Base-by-base conservation (phyloP, 345 rosid genomes). In the Murraya koenigii region DNA sequence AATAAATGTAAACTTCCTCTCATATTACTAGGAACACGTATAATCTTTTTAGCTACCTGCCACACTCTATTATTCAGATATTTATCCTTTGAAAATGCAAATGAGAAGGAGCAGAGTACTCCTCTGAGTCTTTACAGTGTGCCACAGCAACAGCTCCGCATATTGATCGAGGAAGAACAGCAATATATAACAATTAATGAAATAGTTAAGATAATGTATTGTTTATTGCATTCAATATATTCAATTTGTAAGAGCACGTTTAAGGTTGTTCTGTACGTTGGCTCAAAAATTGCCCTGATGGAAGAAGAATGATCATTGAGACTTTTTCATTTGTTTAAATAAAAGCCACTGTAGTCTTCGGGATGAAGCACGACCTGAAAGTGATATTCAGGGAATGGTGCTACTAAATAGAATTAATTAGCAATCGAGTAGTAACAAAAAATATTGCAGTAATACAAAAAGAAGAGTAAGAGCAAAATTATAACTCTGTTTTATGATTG, bases 131-230 rank as follows among this genome's bases (percentile, higher is more conserved):
- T 74, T 89, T 93, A 41, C 81, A 91, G 78, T 93, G 98, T 5
- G 96, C 97, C 97, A 93, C 90, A 65, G 99, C 99, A 68, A 91
- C 92, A 62, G 94, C 94, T 83, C 95, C 98, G 38, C 90, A 91
- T 47, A 95, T 95, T 1, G 96, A 91, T 17, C 90, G 84, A 15
- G 97, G 99, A 81, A 90, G 96, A 79, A 92, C 6, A 92, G 97
- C 80, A 92, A 78, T 79, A 39, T 39, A 39, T 39, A n/a, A 11
- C 41, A 39, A 39, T 8, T 39, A 39, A 8, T 8, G 44, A n/a
- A n/a, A 39, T 39, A 8, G 11, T 95, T 39, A 39, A 39, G 44
- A 3, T 35, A 59, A 23, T 1, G 65, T 30, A 2, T 44, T 30
- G 32, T 69, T 23, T 26, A 7, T 19, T 52, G 38, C 69, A 78